Evolutionary conservation across 805 yeast species (phyloP), one percentile per base, ranked within the genome.

Genomic region (Dipodascus albidus): DNA sequence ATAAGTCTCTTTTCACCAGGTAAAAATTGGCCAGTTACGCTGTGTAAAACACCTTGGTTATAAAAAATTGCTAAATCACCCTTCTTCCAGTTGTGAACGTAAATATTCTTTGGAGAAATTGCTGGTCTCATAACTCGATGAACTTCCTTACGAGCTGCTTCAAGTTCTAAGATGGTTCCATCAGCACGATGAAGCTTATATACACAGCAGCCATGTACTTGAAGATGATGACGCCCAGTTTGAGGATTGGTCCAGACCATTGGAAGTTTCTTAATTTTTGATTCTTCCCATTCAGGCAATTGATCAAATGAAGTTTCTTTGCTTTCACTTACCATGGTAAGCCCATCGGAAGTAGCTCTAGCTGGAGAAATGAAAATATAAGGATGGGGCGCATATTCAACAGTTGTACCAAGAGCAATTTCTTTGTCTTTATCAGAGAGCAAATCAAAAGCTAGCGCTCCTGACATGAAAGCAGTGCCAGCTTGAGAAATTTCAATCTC

Each of bases 221-320:
- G 96, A 58, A 88, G 74, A 62, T 86, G 95, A 54, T 82, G 93
- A 59, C 84, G 76, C 38, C 82, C 82, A 42, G 96, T 88, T 42
- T 83, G 82, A 17, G 95, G 95, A 66, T 88, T 88, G 3, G 95
- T 87, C 96, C 96, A 88, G 2, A 87, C 95, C 73, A 88, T 72
- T 11, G 96, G 96, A 58, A 87, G 74, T 57, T 72, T 79, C 70
- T 87, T 87, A 59, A 88, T 71, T 67, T 87, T 86, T 42, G 80
- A 69, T 53, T 79, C 83, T 64, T 87, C 95, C 96, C 96, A 88
- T 50, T 75, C 77, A 20, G 96, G 96, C 54, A 88, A 74, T 58
- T 85, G 74, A 58, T 81, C 82, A 20, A 87, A 68, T 1, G 80
- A 67, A 54, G 73, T 67, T 65, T 88, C 96, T 65, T 82, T 81